Evolutionary conservation across 495 filamentous ascomycete genomes (phyloP).

Genomic region (Xylaria intraflava): DNA sequence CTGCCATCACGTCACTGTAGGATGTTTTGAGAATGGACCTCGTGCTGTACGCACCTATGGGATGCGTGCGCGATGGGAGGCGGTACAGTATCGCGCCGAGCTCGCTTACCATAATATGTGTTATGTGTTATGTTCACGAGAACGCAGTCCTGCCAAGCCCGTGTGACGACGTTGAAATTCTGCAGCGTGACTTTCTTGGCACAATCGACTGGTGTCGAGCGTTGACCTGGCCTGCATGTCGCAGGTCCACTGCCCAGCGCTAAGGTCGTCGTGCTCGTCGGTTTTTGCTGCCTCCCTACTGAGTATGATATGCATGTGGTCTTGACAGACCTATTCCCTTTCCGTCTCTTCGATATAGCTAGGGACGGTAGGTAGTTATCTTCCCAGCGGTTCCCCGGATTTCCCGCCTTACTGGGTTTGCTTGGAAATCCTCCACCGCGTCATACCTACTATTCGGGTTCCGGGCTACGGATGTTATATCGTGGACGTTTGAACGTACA

Average conservation of each 20-base stretch:
- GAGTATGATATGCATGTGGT: not conserved
- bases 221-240: not conserved
- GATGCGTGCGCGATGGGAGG: not conserved
- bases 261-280: not conserved
- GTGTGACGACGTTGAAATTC: conserved; percentile 10
- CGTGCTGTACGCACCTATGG: not conserved
- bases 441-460: no score
- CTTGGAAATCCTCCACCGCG: no score
- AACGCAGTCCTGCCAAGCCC: not conserved
- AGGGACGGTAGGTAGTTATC: no score
- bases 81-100: not conserved
- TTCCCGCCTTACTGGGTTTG: not conserved
- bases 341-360: not conserved
- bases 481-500: no score
- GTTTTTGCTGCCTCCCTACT: not conserved
- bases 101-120: not conserved
- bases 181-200: conserved; percentile 13
- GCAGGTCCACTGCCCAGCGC: not conserved
- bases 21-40: no score
- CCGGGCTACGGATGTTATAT: no score
- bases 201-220: conserved; percentile 3
- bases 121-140: not conserved
- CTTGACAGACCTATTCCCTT: not conserved
- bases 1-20: not conserved
- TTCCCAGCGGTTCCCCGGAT: not conserved